Evolutionary conservation across 140 eudicot species (phyloP), one percentile per base, ranked within the genome.

Genomic region (Oenanthe javanica): DNA sequence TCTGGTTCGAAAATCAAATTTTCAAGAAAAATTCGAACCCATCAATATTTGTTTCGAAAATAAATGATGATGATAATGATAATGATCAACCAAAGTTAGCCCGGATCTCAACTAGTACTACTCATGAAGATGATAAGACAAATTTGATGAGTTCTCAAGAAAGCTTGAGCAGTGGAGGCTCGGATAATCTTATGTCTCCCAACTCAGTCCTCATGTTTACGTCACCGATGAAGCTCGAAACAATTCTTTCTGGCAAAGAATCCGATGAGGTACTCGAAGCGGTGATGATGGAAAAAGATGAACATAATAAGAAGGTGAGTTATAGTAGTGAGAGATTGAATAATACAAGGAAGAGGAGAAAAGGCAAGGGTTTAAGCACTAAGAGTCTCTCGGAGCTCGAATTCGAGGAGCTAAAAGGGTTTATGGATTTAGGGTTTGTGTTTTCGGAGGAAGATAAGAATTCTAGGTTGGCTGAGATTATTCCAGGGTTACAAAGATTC

Each of bases 111-210:
- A 50, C 79, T 0, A 81, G 84, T 75, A 74, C 67, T 7, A 78
- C 67, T 7, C 67, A 59, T 59, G 67, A 31, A 59, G 67, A 59
- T 66, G 52, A 81, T 80, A 66, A 87, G 80, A 43, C 84, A 87
- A 36, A 18, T 25, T 14, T 66, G 25, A 59, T 67, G 45, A 84
- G 86, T 83, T 78, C 87, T 31, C 72, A 81, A 72, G 84, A 82
- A 75, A 75, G 78, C 59, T 48, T 75, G 49, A 19, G 51, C 77
- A 67, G 46, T 3, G 76, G 76, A 2, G 77, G 77, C 27, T 43
- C 77, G 0, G 54, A 70, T 1, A 45, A 23, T 75, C 51, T 46
- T 25, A 61, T 46, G 0, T 75, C 78, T 48, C 78, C 78, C 3
- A 23, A 23, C 78, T 75, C 78, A 25, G 78, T 75, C 27, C 43